A percentile compares a stretch with the other conserved stretches of the same genome.
These are phyloP conservation scores for Microcos paniculata DNA, from an alignment of 345 rosid species.

Conservation along the genomic window DNA sequence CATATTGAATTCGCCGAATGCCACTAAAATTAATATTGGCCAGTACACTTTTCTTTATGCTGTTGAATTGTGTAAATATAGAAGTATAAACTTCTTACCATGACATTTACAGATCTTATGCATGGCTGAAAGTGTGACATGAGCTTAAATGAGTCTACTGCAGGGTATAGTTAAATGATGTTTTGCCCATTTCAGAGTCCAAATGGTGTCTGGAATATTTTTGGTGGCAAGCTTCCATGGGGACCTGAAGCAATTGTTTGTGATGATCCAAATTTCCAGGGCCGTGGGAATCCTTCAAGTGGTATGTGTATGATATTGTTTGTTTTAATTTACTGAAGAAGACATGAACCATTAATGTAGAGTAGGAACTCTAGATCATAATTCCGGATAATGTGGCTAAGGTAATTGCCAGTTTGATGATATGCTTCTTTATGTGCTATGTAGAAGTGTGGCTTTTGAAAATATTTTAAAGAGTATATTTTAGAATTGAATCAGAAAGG, in stretches of 20 bases:
- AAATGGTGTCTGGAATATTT: conserved; percentile 57
- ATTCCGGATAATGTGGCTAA: neutral
- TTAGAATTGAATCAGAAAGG: neutral
- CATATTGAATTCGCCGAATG: no score
- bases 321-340: neutral
- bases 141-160: no score
- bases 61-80: no score
- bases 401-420: neutral
- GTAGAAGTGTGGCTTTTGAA: neutral
- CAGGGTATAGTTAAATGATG: conserved; percentile 7
- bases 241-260: conserved; percentile 57
- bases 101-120: no score
- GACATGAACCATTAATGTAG: neutral
- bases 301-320: conserved; percentile 26
- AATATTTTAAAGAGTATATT: neutral
- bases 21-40: no score
- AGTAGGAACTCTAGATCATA: neutral
- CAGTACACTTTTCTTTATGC: no score
- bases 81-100: no score
- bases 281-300: conserved; percentile 50
- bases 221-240: conserved; percentile 53
- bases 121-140: no score
- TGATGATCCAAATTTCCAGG: conserved; percentile 57
- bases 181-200: conserved; percentile 36
- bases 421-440: neutral